These are phyloP conservation scores for Mycena indigotica DNA, from an alignment of 768 basidiomycete species.

Conservation along the genomic window DNA sequence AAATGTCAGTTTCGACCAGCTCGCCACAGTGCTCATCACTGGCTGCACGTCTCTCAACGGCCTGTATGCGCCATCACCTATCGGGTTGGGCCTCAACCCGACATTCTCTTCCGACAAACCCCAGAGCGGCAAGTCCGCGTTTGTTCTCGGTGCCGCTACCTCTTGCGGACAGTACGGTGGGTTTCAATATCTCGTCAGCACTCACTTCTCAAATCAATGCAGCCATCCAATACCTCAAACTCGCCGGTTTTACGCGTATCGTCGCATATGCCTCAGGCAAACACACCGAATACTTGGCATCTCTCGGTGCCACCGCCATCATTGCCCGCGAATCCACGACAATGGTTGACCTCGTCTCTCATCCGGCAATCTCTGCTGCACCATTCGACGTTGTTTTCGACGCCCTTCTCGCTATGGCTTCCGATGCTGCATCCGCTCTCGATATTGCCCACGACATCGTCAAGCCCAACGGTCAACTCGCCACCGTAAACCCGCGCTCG, in stretches of 20 bases:
- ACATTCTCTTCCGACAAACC: slow-evolving; percentile 15
- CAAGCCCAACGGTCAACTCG: background rate
- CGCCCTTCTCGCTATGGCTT: background rate
- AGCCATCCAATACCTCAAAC: slow-evolving; percentile 43
- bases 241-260: slow-evolving; percentile 43
- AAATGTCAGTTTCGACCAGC: slow-evolving; percentile 14
- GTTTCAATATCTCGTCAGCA: no score
- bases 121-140: slow-evolving; percentile 10
- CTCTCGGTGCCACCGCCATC: slow-evolving; percentile 36
- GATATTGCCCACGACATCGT: background rate
- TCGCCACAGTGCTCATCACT: slow-evolving; percentile 8
- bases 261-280: slow-evolving; percentile 39
- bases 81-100: slow-evolving; percentile 19
- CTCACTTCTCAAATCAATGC: background rate
- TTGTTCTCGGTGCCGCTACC: slow-evolving; percentile 13
- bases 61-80: slow-evolving; percentile 13
- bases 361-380: background rate
- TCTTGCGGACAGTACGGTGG: slow-evolving; percentile 15
- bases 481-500: background rate
- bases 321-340: slow-evolving; percentile 25
- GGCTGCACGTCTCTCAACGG: slow-evolving; percentile 16
- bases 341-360: background rate
- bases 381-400: slow-evolving; percentile 11
- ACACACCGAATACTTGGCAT: slow-evolving; percentile 38
- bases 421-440: background rate